phyloP scores from a whole-genome alignment of 2,329 filamentous ascomycete genomes.

The Phyllosticta citriasiana region DNA sequence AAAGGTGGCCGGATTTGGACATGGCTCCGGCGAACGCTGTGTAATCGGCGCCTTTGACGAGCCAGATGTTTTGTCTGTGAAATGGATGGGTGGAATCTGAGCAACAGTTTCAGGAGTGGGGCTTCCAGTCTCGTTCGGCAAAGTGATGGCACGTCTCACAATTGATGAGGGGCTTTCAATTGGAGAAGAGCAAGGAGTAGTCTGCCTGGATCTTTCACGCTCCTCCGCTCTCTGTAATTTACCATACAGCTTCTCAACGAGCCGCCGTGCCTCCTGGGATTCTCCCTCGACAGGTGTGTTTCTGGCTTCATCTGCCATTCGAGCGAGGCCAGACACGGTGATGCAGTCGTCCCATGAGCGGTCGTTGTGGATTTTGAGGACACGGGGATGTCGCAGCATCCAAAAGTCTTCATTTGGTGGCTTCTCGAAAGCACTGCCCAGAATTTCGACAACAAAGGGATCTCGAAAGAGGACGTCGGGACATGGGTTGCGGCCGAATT shows the following conservation, averaged over 20 bases:
- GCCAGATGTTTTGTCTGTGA: not conserved
- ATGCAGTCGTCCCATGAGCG: slow-evolving; percentile 58
- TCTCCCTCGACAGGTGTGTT: slow-evolving; percentile 17
- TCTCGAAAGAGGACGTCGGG: slow-evolving; percentile 51
- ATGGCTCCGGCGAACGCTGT: not conserved
- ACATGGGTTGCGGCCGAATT: slow-evolving; percentile 12
- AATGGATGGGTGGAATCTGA: not conserved
- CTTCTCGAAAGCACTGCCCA: slow-evolving; percentile 72
- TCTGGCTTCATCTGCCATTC: slow-evolving; percentile 50
- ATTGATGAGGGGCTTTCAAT: not conserved
- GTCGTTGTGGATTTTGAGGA: slow-evolving; percentile 70
- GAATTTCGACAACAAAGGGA: slow-evolving; percentile 69
- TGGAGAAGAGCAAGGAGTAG: not conserved
- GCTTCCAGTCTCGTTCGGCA: not conserved
- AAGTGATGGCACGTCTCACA: not conserved
- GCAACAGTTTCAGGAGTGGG: not conserved
- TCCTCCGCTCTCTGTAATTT: slow-evolving; percentile 5
- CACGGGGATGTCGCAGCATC: slow-evolving; percentile 64
- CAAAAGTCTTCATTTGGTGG: slow-evolving; percentile 59
- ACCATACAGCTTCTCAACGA: not conserved
- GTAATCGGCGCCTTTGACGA: not conserved
- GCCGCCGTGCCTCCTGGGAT: slow-evolving; percentile 6
- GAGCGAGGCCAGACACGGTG: slow-evolving; percentile 60
- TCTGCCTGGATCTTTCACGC: not conserved
- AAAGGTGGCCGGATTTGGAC: not conserved